A percentile compares a stretch with the other conserved stretches of the same genome.
Conservation (phyloP, 2,329 filamentous ascomycete genomes). For the Fusarium sp. region DNA sequence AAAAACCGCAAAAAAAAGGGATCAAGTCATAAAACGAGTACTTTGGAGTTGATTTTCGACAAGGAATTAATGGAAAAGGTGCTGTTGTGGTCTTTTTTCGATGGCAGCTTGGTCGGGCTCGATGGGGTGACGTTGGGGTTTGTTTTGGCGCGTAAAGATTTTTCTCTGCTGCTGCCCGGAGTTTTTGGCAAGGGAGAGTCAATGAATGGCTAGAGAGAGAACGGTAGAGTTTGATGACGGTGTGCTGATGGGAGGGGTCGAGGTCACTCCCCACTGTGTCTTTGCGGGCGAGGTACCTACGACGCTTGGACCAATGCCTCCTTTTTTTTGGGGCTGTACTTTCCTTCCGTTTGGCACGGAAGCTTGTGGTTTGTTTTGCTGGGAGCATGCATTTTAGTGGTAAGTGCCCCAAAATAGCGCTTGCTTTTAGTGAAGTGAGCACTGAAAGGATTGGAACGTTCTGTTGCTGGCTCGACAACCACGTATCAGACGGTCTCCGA, state of each 20-base stretch:
- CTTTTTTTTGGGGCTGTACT: slow-evolving; percentile 38
- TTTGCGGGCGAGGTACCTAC: slow-evolving; percentile 42
- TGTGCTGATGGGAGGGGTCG: slow-evolving; percentile 28
- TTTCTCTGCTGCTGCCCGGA: slow-evolving; percentile 53
- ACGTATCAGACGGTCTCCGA: slow-evolving; percentile 13
- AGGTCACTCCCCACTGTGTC: slow-evolving; percentile 40
- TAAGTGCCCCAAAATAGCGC: background rate
- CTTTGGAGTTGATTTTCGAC: slow-evolving; percentile 63
- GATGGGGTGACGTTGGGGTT: slow-evolving; percentile 66
- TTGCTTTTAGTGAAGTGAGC: background rate
- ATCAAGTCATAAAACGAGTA: slow-evolving; percentile 68
- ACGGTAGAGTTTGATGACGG: slow-evolving; percentile 39
- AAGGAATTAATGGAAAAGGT: slow-evolving; percentile 60
- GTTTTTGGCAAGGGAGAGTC: slow-evolving; percentile 45
- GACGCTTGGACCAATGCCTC: slow-evolving; percentile 45
- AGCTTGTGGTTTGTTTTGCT: background rate
- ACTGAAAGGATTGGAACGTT: background rate
- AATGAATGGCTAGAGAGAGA: slow-evolving; percentile 16
- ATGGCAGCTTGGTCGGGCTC: slow-evolving; percentile 58
- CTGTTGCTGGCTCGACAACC: slow-evolving; percentile 12
- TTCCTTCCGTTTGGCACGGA: slow-evolving; percentile 8
- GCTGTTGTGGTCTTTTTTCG: slow-evolving; percentile 62
- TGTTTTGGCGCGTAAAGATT: slow-evolving; percentile 64
- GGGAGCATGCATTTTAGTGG: background rate
- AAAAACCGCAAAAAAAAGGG: slow-evolving; percentile 71